Evolutionary conservation across 257 asterid genomes (phyloP), one percentile per base, ranked within the genome.

Genomic region (Agastache rugosa): DNA sequence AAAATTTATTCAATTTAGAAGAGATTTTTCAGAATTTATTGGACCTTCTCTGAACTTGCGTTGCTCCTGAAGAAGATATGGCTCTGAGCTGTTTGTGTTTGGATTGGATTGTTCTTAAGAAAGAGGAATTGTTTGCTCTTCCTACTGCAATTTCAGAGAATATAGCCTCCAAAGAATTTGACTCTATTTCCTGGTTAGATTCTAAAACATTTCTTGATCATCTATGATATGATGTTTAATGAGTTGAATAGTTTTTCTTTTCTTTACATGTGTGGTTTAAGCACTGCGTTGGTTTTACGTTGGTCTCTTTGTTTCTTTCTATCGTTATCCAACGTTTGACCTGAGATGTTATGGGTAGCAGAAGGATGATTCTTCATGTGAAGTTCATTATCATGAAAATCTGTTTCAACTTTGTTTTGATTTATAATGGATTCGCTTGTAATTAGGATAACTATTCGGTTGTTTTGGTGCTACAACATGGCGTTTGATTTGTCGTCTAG

Each of bases 61-160:
- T 37, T 19, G 17, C 63, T 56, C 10, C 10, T 12, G 25, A 54
- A 69, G 44, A 59, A 69, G 44, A 59, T 45, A 45, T 14, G 53
- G 8, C 23, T n/a, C 19, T 48, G 55, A 48, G 9, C 7, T 48
- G 55, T 56, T 56, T 56, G n/a, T 23, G 17, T 23, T 22, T 29
- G 42, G 67, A 20, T 59, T 53, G 37, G 70, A n/a, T 45, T 17
- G 63, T 15, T 51, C 48, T 15, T 39, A 19, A 9, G 62, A 37
- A 78, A 48, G 41, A 34, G 79, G 59, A 22, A 44, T 2, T 44
- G 5, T 68, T 74, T 29, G 56, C 62, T 45, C 56, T 29, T 23
- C 39, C 55, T 71, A 14, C 4, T 53, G 67, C 69, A 54, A 15
- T 34, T 29, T 20, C 63, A 5, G 56, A 42, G 63, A 54, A 39